phyloP scores from a whole-genome alignment of 176 grass and related monocot genomes.

The Musa itinerans region DNA sequence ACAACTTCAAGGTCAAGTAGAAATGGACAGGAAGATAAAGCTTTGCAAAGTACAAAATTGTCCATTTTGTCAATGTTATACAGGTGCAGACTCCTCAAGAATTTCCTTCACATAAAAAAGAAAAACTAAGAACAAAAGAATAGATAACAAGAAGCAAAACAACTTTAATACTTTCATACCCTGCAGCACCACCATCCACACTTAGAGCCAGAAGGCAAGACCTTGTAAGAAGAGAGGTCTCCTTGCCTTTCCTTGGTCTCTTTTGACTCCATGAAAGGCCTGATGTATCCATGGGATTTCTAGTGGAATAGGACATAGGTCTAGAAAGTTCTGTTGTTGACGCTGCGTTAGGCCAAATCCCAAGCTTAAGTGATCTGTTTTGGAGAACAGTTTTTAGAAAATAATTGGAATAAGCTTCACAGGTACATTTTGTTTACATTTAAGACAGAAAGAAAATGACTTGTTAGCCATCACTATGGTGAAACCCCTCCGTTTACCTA shows the following conservation, averaged over 20 bases:
- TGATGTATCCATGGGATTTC: constrained; percentile 6
- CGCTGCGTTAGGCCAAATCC: constrained; percentile 1
- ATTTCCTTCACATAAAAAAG: constrained; percentile 12
- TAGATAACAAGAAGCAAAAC: background rate
- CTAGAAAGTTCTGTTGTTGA: constrained; percentile 16
- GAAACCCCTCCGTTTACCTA: too few species aligned
- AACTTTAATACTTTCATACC: constrained; percentile 11
- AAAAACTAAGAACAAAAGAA: background rate
- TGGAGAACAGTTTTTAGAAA: too few species aligned
- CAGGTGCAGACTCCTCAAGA: constrained; percentile 24
- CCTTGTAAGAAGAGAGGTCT: constrained; percentile 27
- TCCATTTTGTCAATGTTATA: constrained; percentile 30
- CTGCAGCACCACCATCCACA: constrained; percentile 26
- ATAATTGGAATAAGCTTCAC: too few species aligned
- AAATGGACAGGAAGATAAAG: constrained; percentile 19
- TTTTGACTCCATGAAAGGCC: constrained; percentile 15
- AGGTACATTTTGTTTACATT: too few species aligned
- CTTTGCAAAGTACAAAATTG: constrained; percentile 12
- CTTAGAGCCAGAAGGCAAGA: constrained; percentile 32
- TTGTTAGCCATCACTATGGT: too few species aligned
- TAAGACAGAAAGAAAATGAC: too few species aligned
- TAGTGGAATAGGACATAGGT: constrained; percentile 1
- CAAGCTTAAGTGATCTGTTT: constrained; percentile 38
- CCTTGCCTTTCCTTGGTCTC: constrained; percentile 11
- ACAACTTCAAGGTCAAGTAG: constrained; percentile 33